Evolutionary conservation across 768 basidiomycete genomes (phyloP), one percentile per base, ranked within the genome.

Genomic region (Kwoniella sp.): DNA sequence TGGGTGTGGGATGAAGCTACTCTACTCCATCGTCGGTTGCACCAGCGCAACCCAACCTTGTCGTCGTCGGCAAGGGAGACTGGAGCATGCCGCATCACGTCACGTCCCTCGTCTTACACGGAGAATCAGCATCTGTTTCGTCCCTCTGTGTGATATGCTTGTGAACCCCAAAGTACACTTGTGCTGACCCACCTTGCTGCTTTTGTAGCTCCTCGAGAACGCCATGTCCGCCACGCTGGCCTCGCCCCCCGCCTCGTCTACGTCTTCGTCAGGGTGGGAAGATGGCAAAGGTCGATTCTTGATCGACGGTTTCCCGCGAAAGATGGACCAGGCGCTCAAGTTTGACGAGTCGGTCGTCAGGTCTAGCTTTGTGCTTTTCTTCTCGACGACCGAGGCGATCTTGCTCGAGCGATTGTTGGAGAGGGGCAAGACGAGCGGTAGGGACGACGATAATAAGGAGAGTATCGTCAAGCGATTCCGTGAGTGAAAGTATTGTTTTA

Each of bases 401-500:
- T 91, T 98, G 89, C 85, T 90, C 29, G 81, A 84, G 68, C 90
- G 96, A 58, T 84, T 99, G 63, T 84, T 94, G 57, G 89, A 93
- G 80, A 88, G 96, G 25, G 89, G 89, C 26, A 89, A 97, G 84
- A 98, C 94, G 0, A 92, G 90, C 61, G 95, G 96, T 17, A 85
- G 96, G 15, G 94, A 93, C 74, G 96, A 99, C 74, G 96, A 99
- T 79, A 99, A 99, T 77, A 84, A 83, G 13, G 92, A 95, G 80
- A 92, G 88, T 79, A 95, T 99, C 82, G 89, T 86, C 83, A 99
- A 98, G 82, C 90, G 96, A n/a, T 97, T 98, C 84, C 83, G 93
- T 90, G 77, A 22, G 89, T 84, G 13, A 9, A 31, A 4, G 26
- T 47, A n/a, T n/a, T n/a, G n/a, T n/a, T n/a, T n/a, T n/a, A n/a